Conservation (phyloP, 225 moss, liverwort and hornwort species). For the Pleurozium schreberi region DNA sequence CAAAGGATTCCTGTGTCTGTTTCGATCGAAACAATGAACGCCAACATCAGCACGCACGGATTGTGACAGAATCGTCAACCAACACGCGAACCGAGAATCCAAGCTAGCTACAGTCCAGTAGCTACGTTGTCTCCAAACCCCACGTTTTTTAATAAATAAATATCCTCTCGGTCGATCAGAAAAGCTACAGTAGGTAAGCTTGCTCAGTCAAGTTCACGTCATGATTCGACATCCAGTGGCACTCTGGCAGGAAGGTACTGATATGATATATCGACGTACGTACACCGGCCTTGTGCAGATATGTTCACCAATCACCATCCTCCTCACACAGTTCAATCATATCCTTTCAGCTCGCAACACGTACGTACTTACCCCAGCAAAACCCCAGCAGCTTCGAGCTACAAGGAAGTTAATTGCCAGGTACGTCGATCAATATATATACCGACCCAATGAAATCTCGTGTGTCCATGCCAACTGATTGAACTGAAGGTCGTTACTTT, state of each 20-base stretch:
- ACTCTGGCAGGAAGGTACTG: too few species aligned
- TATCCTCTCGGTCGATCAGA: background rate
- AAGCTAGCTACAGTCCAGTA: background rate
- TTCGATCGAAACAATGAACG: background rate
- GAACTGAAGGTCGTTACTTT: too few species aligned
- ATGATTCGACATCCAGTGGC: background rate
- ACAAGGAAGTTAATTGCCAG: too few species aligned
- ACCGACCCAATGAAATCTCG: background rate
- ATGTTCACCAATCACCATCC: too few species aligned
- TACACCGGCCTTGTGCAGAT: too few species aligned
- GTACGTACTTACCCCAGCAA: too few species aligned
- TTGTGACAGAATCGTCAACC: background rate
- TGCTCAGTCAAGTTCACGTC: too few species aligned
- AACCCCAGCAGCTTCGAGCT: too few species aligned
- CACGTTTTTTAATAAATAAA: background rate
- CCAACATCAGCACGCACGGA: background rate
- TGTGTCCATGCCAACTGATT: background rate
- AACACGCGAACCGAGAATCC: too few species aligned
- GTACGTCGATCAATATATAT: background rate
- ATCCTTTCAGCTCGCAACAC: background rate
- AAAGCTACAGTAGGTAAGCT: too few species aligned
- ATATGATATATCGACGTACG: too few species aligned
- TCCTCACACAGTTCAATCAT: background rate
- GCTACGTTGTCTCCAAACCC: background rate
- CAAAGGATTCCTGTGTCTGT: too few species aligned